Percentiles rank a stretch among this genome's conserved stretches.
phyloP scores from a whole-genome alignment of 2,329 filamentous ascomycete genomes.

The Neofusicoccum ribis region DNA sequence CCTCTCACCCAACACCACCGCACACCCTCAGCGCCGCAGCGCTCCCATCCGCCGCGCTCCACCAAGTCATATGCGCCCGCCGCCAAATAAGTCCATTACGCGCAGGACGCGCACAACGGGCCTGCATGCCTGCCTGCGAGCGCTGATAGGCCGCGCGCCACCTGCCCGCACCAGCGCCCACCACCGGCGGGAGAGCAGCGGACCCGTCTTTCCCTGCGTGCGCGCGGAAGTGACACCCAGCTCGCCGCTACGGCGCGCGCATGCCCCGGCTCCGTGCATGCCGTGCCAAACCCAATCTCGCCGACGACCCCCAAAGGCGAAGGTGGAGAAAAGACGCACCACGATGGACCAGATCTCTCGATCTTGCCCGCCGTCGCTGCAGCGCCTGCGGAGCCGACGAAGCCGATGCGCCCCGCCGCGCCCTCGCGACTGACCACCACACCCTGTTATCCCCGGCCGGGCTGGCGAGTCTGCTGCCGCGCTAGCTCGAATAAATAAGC shows the following conservation, averaged over 20 bases:
- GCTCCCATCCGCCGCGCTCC: neutral
- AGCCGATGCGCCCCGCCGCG: too few relatives aligned
- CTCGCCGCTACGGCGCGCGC: neutral
- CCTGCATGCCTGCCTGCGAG: neutral
- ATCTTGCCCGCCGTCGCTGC: neutral
- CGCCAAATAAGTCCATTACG: neutral
- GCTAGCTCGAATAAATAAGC: slow-evolving; percentile 1
- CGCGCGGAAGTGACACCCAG: neutral
- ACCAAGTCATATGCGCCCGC: neutral
- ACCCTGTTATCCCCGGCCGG: neutral
- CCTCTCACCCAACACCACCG: slow-evolving; percentile 13
- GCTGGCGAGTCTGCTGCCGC: neutral
- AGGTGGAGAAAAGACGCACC: neutral
- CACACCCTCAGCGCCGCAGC: neutral
- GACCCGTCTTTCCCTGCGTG: neutral
- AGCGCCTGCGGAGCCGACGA: neutral
- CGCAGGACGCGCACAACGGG: slow-evolving; percentile 15
- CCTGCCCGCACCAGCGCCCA: neutral
- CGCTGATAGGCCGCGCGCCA: neutral
- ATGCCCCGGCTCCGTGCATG: neutral
- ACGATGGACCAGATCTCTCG: neutral
- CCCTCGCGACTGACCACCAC: too few relatives aligned
- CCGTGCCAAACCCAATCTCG: neutral
- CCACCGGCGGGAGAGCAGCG: neutral
- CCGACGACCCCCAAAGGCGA: neutral